A percentile compares a stretch with the other conserved stretches of the same genome.
Evolutionary conservation across 257 asterid species (phyloP).

Genomic region (Gentiana straminea): DNA sequence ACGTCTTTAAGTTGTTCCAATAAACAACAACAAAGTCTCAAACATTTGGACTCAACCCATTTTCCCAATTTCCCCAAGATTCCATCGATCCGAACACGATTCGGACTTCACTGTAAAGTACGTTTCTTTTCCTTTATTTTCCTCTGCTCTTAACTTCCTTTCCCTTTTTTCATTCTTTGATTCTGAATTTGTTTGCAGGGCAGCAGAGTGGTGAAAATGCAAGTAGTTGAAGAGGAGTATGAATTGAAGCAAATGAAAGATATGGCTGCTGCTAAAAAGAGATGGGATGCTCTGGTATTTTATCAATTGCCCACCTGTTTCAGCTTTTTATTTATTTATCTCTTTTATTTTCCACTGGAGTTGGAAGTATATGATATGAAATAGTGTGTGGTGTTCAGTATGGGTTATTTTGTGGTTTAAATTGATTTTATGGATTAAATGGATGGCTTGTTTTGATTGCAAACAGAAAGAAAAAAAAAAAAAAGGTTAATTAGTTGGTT

Average conservation of each 20-base stretch:
- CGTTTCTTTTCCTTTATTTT: constrained; percentile 2
- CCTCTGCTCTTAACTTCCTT: constrained; percentile 6
- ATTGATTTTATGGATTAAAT: background rate
- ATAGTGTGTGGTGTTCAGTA: no score
- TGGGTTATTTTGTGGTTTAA: background rate
- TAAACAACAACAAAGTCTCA: constrained; percentile 22
- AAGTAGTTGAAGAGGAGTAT: constrained; percentile 71
- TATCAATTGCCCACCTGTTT: background rate
- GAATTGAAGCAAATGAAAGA: constrained; percentile 92
- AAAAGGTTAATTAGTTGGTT: no score
- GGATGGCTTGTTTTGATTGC: background rate
- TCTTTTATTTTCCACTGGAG: background rate
- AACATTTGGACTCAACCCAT: constrained; percentile 23
- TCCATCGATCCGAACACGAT: constrained; percentile 16
- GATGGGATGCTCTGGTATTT: constrained; percentile 96
- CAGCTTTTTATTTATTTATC: no score
- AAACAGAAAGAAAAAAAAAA: no score
- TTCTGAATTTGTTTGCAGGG: constrained; percentile 22
- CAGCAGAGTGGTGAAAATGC: constrained; percentile 45
- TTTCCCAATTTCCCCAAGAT: constrained; percentile 18
- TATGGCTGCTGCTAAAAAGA: constrained; percentile 93
- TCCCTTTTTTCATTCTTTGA: background rate
- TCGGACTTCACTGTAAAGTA: constrained; percentile 30
- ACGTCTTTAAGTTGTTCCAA: constrained; percentile 23
- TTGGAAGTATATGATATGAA: background rate